Evolutionary conservation across 441 rosid genomes (phyloP).

Genomic region (Corymbia calophylla): DNA sequence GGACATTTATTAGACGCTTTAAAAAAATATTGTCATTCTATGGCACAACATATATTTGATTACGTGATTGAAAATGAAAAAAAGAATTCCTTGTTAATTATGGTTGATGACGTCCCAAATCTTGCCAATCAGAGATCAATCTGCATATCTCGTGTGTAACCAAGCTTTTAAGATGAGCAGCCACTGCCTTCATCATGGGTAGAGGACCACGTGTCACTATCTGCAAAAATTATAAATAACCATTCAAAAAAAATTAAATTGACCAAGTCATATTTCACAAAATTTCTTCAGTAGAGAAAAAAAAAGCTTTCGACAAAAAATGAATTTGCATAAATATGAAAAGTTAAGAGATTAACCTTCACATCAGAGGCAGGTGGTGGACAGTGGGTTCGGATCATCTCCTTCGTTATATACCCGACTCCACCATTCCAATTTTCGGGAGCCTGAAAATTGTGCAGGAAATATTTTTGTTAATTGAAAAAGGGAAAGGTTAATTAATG

Average conservation of each 20-base stretch:
- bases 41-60: too few species aligned
- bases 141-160: neutral
- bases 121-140: neutral
- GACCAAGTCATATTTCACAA: neutral
- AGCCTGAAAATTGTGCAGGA: neutral
- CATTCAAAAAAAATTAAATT: neutral
- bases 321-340: neutral
- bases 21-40: too few species aligned
- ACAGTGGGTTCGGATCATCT: neutral
- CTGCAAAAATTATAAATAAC: neutral
- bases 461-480: neutral
- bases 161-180: neutral
- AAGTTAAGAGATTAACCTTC: neutral
- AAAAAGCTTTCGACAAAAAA: neutral
- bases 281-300: neutral
- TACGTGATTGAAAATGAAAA: neutral
- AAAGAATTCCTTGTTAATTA: neutral
- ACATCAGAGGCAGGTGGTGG: neutral
- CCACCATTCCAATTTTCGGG: neutral
- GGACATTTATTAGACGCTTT: neutral
- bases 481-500: neutral
- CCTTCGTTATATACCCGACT: neutral
- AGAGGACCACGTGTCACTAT: neutral
- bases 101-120: neutral
- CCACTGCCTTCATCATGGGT: neutral